Evolutionary conservation across 768 basidiomycete species (phyloP).

Genomic region (Candolleomyces aberdarensis): DNA sequence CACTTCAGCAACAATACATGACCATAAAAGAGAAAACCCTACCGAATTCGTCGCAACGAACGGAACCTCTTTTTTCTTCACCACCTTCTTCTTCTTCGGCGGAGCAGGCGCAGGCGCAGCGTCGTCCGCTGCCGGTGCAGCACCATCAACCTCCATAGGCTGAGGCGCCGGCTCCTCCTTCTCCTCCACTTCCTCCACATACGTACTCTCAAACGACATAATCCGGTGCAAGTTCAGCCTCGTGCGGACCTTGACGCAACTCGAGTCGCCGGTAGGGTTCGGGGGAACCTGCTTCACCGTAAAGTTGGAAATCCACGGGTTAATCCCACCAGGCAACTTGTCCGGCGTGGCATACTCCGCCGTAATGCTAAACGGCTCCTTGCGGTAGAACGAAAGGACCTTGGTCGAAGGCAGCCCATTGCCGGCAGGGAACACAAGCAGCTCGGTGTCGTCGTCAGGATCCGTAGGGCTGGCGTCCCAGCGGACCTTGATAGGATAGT

Average conservation of each 20-base stretch:
- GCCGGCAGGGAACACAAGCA: constrained; percentile 84
- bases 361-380: constrained; percentile 84
- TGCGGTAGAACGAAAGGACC: constrained; percentile 92
- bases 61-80: constrained; percentile 80
- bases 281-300: constrained; percentile 78
- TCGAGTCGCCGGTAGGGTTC: constrained; percentile 65
- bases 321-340: constrained; percentile 70
- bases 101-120: constrained; percentile 30
- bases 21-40: constrained; percentile 18
- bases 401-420: constrained; percentile 92
- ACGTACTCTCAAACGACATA: constrained; percentile 82
- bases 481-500: constrained; percentile 86
- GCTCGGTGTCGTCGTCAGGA: constrained; percentile 86
- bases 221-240: constrained; percentile 84
- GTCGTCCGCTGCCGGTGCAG: constrained; percentile 20
- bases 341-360: constrained; percentile 76
- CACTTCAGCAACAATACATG: neutral
- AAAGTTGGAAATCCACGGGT: constrained; percentile 83
- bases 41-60: constrained; percentile 73
- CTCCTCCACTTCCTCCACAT: constrained; percentile 81
- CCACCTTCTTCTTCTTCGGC: constrained; percentile 83
- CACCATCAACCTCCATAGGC: constrained; percentile 65
- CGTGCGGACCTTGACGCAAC: constrained; percentile 88
- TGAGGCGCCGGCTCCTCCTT: constrained; percentile 53
- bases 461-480: constrained; percentile 79